Conservation (phyloP, 805 yeast species). For the Cyberlindnera samutprakarnensis region DNA sequence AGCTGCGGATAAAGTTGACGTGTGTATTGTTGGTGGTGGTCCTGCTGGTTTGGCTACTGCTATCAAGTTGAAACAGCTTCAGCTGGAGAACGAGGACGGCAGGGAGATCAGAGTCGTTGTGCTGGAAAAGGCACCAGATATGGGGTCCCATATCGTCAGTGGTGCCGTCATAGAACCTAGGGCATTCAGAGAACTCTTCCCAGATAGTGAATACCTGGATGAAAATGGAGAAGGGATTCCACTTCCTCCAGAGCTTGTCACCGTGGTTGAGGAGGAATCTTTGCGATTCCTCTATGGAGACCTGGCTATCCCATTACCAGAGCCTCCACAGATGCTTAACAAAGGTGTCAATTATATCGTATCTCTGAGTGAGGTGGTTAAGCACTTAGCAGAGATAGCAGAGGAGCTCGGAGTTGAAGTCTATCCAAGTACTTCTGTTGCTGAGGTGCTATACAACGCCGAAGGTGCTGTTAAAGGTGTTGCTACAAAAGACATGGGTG, state of each 20-base stretch:
- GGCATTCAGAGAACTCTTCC: constrained; percentile 78
- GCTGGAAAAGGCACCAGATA: constrained; percentile 85
- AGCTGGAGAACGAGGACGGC: constrained; percentile 44
- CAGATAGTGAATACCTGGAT: constrained; percentile 49
- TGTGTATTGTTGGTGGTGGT: constrained; percentile 95
- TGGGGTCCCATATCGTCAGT: constrained; percentile 87
- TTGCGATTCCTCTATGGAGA: constrained; percentile 63
- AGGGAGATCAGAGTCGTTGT: constrained; percentile 80
- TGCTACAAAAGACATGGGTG: constrained; percentile 91
- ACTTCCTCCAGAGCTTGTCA: constrained; percentile 68
- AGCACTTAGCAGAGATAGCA: constrained; percentile 79
- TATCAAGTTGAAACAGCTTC: constrained; percentile 79
- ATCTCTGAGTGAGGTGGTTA: constrained; percentile 73
- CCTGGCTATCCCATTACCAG: constrained; percentile 68
- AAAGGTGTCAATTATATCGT: constrained; percentile 78
- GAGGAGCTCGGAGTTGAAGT: constrained; percentile 91
- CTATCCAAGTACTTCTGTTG: constrained; percentile 84
- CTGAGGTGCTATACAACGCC: constrained; percentile 60
- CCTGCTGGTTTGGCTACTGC: constrained; percentile 97
- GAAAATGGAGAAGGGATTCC: constrained; percentile 56
- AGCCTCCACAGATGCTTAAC: constrained; percentile 87
- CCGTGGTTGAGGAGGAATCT: constrained; percentile 67
- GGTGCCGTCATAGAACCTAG: constrained; percentile 94
- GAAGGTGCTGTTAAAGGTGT: constrained; percentile 73
- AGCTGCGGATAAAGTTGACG: constrained; percentile 83